phyloP scores from a whole-genome alignment of 2,329 filamentous ascomycete species.

The Colletotrichum salicis region DNA sequence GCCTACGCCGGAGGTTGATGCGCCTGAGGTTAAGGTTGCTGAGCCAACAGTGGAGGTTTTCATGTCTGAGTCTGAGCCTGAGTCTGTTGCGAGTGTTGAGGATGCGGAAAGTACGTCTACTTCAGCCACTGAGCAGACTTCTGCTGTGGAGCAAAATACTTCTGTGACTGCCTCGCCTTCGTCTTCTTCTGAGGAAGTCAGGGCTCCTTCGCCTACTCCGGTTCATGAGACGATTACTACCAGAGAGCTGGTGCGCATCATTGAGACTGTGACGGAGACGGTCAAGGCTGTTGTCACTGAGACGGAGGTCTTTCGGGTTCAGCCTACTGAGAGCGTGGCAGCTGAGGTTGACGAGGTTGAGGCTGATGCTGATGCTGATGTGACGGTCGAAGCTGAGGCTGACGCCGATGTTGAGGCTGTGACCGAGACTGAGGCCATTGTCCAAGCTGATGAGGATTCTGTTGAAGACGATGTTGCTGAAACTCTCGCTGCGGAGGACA shows the following conservation, averaged over 20 bases:
- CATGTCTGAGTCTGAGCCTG: not conserved
- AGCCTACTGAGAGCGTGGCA: conserved; percentile 3
- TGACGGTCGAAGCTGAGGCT: not conserved
- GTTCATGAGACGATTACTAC: conserved; percentile 42
- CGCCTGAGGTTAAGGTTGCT: not conserved
- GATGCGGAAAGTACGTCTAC: not conserved
- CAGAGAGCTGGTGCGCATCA: conserved; percentile 45
- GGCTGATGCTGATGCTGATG: not conserved
- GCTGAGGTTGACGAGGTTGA: not conserved
- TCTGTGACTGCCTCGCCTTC: not conserved
- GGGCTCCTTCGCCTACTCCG: not conserved
- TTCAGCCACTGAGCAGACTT: not conserved
- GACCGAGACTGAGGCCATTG: no score
- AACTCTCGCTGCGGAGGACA: not conserved
- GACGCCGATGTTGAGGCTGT: no score
- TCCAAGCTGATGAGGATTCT: not conserved
- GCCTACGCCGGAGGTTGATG: not conserved
- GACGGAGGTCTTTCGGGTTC: conserved; percentile 38
- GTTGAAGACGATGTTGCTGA: not conserved
- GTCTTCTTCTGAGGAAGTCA: not conserved
- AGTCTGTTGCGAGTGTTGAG: not conserved
- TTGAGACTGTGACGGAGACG: conserved; percentile 48
- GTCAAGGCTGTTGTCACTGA: conserved; percentile 40
- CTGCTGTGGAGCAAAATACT: not conserved
- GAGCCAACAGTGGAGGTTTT: not conserved